These are phyloP conservation scores for Cyclotella atomus DNA, from an alignment of 108 stramenopile genomes.

Conservation along the genomic window DNA sequence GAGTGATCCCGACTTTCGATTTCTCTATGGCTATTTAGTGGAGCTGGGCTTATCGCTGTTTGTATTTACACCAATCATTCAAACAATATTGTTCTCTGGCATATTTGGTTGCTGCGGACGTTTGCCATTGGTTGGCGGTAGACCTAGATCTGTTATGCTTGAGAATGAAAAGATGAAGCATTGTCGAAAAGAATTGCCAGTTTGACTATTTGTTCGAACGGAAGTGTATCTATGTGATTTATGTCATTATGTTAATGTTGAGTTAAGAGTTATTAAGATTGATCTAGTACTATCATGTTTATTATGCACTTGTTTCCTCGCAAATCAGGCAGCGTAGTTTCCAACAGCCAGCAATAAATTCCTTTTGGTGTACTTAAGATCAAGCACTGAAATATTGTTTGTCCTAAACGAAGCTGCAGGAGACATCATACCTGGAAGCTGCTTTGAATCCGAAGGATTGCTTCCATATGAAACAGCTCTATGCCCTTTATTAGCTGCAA, in stretches of 20 bases:
- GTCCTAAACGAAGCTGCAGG: slow-evolving; percentile 44
- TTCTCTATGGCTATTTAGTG: slow-evolving; percentile 40
- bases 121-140: slow-evolving; percentile 48
- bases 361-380: slow-evolving; percentile 82
- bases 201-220: not conserved
- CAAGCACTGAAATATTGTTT: slow-evolving; percentile 59
- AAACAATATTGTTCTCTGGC: slow-evolving; percentile 40
- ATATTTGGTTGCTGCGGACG: slow-evolving; percentile 50
- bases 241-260: too few species aligned
- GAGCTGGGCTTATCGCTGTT: slow-evolving; percentile 39
- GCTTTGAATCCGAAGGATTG: slow-evolving; percentile 16
- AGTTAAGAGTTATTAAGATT: too few species aligned
- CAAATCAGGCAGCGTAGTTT: slow-evolving; percentile 54
- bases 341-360: slow-evolving; percentile 84
- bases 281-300: too few species aligned
- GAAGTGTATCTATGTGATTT: too few species aligned
- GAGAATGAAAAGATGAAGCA: slow-evolving; percentile 1
- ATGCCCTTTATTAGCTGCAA: slow-evolving; percentile 43
- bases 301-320: too few species aligned
- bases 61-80: slow-evolving; percentile 45
- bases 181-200: not conserved
- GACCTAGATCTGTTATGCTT: slow-evolving; percentile 26
- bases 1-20: slow-evolving; percentile 25
- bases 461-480: slow-evolving; percentile 40
- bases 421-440: slow-evolving; percentile 28